A percentile compares a stretch with the other conserved stretches of the same genome.
Evolutionary conservation across 495 filamentous ascomycete genomes (phyloP).

Genomic region (Poronia punctata): DNA sequence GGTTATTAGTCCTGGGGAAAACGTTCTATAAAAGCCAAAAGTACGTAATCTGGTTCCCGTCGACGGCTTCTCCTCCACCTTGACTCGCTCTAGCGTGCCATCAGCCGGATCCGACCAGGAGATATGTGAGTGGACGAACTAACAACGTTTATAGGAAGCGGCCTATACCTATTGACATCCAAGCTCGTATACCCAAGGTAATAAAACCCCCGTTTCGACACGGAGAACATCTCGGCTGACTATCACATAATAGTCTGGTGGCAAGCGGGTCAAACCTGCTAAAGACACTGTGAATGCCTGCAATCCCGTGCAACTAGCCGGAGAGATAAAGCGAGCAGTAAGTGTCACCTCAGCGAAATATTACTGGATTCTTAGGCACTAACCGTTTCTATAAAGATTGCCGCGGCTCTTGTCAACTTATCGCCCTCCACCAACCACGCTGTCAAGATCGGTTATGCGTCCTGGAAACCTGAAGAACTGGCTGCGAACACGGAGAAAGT

Average conservation of each 20-base stretch:
- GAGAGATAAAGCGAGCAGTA: constrained; percentile 26
- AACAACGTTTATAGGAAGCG: constrained; percentile 72
- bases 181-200: constrained; percentile 52
- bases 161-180: constrained; percentile 75
- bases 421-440: constrained; percentile 57
- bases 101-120: too few species aligned
- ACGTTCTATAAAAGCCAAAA: constrained; percentile 22
- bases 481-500: constrained; percentile 51
- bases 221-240: background rate
- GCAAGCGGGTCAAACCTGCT: constrained; percentile 52
- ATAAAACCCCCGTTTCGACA: background rate
- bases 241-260: constrained; percentile 32
- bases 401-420: constrained; percentile 66
- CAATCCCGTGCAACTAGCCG: constrained; percentile 16
- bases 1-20: constrained; percentile 8
- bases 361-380: constrained; percentile 34
- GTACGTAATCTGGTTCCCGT: constrained; percentile 75
- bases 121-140: constrained; percentile 77
- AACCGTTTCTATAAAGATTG: constrained; percentile 29
- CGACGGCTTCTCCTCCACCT: constrained; percentile 74
- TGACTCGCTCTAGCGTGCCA: too few species aligned
- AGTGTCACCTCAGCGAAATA: background rate
- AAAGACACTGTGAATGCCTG: constrained; percentile 36
- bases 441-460: constrained; percentile 64
- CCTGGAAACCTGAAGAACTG: constrained; percentile 65